These are phyloP conservation scores for Penicillium sp. DNA, from an alignment of 2,329 filamentous ascomycete genomes.

Conservation along the genomic window DNA sequence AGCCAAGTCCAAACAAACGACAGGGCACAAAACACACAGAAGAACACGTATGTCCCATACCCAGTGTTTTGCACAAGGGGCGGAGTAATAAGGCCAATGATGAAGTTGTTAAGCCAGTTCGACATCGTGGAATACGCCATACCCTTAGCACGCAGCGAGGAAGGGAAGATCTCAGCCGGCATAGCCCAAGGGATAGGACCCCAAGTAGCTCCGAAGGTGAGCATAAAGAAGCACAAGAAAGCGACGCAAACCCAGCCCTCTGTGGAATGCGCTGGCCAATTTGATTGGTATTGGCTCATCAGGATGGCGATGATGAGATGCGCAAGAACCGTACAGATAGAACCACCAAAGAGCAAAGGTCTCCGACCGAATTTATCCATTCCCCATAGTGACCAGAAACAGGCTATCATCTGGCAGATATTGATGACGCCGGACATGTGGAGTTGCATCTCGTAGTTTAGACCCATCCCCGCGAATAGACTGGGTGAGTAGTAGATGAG, in stretches of 20 bases:
- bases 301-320: constrained; percentile 32
- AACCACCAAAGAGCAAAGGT: constrained; percentile 26
- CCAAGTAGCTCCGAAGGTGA: constrained; percentile 27
- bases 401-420: constrained; percentile 33
- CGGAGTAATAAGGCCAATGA: constrained; percentile 59
- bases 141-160: constrained; percentile 35
- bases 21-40: constrained; percentile 50
- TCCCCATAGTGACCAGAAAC: constrained; percentile 26
- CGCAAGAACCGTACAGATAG: constrained; percentile 25
- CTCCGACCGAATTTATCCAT: constrained; percentile 33
- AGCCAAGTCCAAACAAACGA: constrained; percentile 49
- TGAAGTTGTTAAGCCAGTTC: constrained; percentile 42
- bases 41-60: constrained; percentile 54
- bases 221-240: constrained; percentile 16
- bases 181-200: constrained; percentile 39
- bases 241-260: constrained; percentile 20
- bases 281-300: constrained; percentile 15
- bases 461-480: constrained; percentile 36
- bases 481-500: constrained; percentile 51
- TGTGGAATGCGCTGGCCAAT: constrained; percentile 23
- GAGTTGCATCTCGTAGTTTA: constrained; percentile 21
- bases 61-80: constrained; percentile 56
- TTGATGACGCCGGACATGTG: constrained; percentile 33
- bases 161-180: constrained; percentile 38
- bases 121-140: constrained; percentile 35